Evolutionary conservation across 2,329 filamentous ascomycete genomes (phyloP).

Genomic region (Clonostachys byssicola): DNA sequence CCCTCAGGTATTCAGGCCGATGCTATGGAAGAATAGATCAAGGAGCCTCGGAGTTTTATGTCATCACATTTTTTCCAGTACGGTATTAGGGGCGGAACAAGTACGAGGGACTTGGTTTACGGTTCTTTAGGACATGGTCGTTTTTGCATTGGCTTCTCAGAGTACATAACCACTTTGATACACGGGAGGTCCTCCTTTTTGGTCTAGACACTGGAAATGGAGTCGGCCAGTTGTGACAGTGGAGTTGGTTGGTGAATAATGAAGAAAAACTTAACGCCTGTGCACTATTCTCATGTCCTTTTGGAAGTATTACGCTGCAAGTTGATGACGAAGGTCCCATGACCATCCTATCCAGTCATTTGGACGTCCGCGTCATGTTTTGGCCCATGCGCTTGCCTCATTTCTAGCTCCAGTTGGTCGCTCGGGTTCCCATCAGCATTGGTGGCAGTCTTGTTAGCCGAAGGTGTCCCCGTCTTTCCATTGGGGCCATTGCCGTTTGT

Average conservation of each 20-base stretch:
- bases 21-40: slow-evolving; percentile 54
- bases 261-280: not conserved
- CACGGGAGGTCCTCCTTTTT: not conserved
- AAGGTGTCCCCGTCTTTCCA: slow-evolving; percentile 11
- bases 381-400: slow-evolving; percentile 36
- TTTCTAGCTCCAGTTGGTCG: slow-evolving; percentile 51
- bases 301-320: too few species aligned
- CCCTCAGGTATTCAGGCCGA: slow-evolving; percentile 61
- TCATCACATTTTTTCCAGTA: slow-evolving; percentile 1
- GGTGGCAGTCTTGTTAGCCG: not conserved
- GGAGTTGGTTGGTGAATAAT: not conserved
- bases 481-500: slow-evolving; percentile 18
- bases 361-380: slow-evolving; percentile 47
- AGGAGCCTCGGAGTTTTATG: slow-evolving; percentile 4
- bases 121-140: not conserved
- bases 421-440: slow-evolving; percentile 34
- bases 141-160: not conserved
- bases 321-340: too few species aligned
- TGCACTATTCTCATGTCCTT: too few species aligned
- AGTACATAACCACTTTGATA: not conserved
- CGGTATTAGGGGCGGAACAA: not conserved
- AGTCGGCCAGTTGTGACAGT: not conserved
- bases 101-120: not conserved
- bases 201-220: not conserved
- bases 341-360: slow-evolving; percentile 46